These are phyloP conservation scores for Xylariales sp. DNA, from an alignment of 2,329 filamentous ascomycete genomes.

Conservation along the genomic window DNA sequence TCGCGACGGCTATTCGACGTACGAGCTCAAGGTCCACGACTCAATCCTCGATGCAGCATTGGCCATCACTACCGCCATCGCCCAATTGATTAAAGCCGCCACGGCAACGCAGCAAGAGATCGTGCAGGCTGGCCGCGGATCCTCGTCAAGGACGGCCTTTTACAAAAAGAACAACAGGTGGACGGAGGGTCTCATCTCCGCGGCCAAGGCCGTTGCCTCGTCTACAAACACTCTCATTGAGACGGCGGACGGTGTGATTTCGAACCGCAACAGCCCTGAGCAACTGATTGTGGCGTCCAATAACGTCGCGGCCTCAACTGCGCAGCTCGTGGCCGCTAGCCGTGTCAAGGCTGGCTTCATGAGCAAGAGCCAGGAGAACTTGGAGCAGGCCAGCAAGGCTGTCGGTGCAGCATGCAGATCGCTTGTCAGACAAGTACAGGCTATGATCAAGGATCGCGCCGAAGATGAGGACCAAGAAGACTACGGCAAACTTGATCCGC, in stretches of 20 bases:
- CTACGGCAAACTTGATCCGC: constrained; percentile 80
- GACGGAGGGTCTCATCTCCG: constrained; percentile 96
- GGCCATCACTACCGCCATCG: constrained; percentile 90
- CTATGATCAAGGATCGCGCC: constrained; percentile 84
- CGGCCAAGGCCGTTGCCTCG: constrained; percentile 89
- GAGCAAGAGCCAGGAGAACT: constrained; percentile 89
- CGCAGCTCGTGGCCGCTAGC: constrained; percentile 91
- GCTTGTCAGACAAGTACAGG: constrained; percentile 89
- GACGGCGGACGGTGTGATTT: constrained; percentile 93
- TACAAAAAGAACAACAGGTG: constrained; percentile 99
- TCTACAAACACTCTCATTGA: constrained; percentile 97
- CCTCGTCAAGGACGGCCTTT: constrained; percentile 83
- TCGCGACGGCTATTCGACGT: constrained; percentile 91
- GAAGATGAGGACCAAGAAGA: constrained; percentile 79
- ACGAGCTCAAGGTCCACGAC: constrained; percentile 94
- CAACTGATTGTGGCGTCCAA: constrained; percentile 98
- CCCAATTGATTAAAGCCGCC: constrained; percentile 89
- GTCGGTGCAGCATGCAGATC: constrained; percentile 84
- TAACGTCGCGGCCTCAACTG: constrained; percentile 91
- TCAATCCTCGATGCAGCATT: constrained; percentile 89
- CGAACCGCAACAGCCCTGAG: constrained; percentile 85
- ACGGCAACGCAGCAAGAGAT: constrained; percentile 94
- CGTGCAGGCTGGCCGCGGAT: constrained; percentile 84
- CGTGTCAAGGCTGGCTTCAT: constrained; percentile 97
- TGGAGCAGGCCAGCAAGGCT: constrained; percentile 88